Evolutionary conservation across 2,329 filamentous ascomycete genomes (phyloP).

Genomic region (Fusarium dimerum): DNA sequence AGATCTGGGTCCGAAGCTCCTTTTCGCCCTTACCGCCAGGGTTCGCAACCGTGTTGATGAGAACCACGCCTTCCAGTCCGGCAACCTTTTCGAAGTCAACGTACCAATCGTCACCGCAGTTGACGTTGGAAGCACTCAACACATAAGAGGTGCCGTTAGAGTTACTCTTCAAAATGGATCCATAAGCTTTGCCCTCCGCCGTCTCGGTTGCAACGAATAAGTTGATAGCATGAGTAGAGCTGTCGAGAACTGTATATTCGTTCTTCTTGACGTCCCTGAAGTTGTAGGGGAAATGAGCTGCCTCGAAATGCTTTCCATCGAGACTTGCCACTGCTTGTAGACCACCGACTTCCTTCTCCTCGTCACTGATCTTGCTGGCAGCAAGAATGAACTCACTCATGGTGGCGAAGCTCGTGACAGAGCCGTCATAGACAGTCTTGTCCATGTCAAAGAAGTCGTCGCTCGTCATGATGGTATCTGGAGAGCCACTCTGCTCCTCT

Average conservation of each 20-base stretch:
- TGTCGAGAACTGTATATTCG: conserved; percentile 91
- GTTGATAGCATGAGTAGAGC: conserved; percentile 91
- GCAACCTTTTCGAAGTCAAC: conserved; percentile 97
- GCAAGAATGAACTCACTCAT: conserved; percentile 98
- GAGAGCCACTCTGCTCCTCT: conserved; percentile 61
- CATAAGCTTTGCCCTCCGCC: conserved; percentile 66
- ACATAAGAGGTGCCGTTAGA: conserved; percentile 97
- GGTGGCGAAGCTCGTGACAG: conserved; percentile 80
- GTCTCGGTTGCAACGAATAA: conserved; percentile 84
- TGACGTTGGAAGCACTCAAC: conserved; percentile 77
- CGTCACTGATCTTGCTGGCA: conserved; percentile 62
- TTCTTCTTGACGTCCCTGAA: conserved; percentile 77
- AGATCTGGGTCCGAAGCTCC: conserved; percentile 86
- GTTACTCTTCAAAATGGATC: conserved; percentile 95
- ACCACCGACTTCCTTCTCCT: conserved; percentile 56
- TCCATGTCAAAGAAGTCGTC: conserved; percentile 74
- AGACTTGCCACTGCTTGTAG: conserved; percentile 81
- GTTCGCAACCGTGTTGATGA: conserved; percentile 87
- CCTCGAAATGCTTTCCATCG: conserved; percentile 79
- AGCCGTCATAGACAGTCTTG: conserved; percentile 52
- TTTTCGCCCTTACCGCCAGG: conserved; percentile 69
- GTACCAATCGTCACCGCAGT: conserved; percentile 73
- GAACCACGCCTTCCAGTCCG: conserved; percentile 83
- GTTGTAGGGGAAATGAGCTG: conserved; percentile 82
- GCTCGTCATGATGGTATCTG: conserved; percentile 72